Percentiles rank a stretch among this genome's conserved stretches.
These are phyloP conservation scores for Neonectria neomacrospora DNA, from an alignment of 2,329 filamentous ascomycete species.

Conservation along the genomic window DNA sequence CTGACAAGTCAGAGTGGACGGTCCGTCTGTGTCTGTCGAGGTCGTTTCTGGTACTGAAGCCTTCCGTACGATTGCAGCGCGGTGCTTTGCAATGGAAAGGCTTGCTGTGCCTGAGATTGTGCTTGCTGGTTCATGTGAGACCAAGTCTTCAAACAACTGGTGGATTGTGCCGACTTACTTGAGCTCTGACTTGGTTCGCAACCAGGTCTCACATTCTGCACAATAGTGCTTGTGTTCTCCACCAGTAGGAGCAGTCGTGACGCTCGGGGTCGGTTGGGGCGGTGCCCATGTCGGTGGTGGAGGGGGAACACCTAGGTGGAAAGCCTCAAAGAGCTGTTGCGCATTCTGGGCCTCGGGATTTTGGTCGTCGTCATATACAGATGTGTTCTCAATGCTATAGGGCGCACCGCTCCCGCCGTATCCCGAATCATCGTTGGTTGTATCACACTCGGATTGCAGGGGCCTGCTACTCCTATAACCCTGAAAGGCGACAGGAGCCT, in stretches of 20 bases:
- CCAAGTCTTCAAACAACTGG: background rate
- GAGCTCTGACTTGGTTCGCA: conserved; percentile 66
- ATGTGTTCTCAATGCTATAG: conserved; percentile 57
- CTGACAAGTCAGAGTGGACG: conserved; percentile 67
- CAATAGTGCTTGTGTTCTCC: conserved; percentile 48
- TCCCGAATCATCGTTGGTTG: conserved; percentile 57
- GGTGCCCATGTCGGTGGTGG: conserved; percentile 21
- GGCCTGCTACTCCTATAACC: conserved; percentile 41
- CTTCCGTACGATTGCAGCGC: conserved; percentile 68
- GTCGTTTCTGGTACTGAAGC: conserved; percentile 85
- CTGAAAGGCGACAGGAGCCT: conserved; percentile 28
- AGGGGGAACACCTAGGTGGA: conserved; percentile 32
- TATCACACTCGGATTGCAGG: conserved; percentile 55
- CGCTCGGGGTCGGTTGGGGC: conserved; percentile 29
- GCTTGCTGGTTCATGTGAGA: conserved; percentile 69
- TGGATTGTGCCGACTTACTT: conserved; percentile 54
- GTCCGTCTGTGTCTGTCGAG: conserved; percentile 81
- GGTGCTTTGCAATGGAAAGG: conserved; percentile 69
- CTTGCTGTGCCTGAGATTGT: conserved; percentile 75
- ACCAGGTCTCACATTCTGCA: conserved; percentile 50
- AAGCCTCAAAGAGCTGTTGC: conserved; percentile 48
- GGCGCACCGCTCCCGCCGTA: conserved; percentile 56
- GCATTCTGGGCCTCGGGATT: conserved; percentile 54
- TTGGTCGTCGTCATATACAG: conserved; percentile 57
- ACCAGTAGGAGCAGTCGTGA: conserved; percentile 30